phyloP scores from a whole-genome alignment of 306 rosid species.

The Cicer pinnatifidum region DNA sequence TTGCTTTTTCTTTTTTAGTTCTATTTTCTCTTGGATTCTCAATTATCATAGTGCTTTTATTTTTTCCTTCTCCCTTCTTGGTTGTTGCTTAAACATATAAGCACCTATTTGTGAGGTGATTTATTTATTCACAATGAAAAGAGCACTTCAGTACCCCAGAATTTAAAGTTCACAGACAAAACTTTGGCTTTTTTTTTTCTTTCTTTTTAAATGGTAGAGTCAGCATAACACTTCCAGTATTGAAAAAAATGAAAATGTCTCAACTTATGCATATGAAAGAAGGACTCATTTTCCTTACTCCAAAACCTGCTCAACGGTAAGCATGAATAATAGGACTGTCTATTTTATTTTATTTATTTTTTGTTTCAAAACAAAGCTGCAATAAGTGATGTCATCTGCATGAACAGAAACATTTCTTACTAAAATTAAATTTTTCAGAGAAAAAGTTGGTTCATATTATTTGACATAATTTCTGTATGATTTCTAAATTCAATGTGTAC shows the following conservation, averaged over 20 bases:
- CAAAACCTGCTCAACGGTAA: slow-evolving; percentile 46
- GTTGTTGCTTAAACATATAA: slow-evolving; percentile 47
- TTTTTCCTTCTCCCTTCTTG: slow-evolving; percentile 24
- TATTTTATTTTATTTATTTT: slow-evolving; percentile 14
- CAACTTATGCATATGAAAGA: slow-evolving; percentile 45
- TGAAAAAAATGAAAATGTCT: slow-evolving; percentile 47
- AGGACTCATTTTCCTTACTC: slow-evolving; percentile 43
- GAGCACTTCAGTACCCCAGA: slow-evolving; percentile 47
- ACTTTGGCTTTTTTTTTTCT: slow-evolving; percentile 50
- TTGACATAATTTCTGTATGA: not conserved
- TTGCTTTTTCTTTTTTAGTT: slow-evolving; percentile 63
- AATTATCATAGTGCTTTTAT: slow-evolving; percentile 44
- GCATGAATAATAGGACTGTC: slow-evolving; percentile 29
- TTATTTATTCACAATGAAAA: slow-evolving; percentile 46
- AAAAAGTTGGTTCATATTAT: not conserved
- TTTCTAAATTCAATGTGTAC: slow-evolving; percentile 8
- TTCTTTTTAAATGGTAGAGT: slow-evolving; percentile 52
- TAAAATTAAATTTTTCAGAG: slow-evolving; percentile 16
- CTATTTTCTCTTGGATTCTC: slow-evolving; percentile 74
- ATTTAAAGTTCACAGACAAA: slow-evolving; percentile 50
- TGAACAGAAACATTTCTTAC: slow-evolving; percentile 23
- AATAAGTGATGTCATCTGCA: slow-evolving; percentile 36
- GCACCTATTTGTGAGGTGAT: slow-evolving; percentile 40
- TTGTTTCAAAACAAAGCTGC: slow-evolving; percentile 35
- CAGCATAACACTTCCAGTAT: slow-evolving; percentile 42